Percentiles rank a stretch among this genome's conserved stretches.
Conservation (phyloP, 2,329 filamentous ascomycete genomes). For the Saccharata proteae region DNA sequence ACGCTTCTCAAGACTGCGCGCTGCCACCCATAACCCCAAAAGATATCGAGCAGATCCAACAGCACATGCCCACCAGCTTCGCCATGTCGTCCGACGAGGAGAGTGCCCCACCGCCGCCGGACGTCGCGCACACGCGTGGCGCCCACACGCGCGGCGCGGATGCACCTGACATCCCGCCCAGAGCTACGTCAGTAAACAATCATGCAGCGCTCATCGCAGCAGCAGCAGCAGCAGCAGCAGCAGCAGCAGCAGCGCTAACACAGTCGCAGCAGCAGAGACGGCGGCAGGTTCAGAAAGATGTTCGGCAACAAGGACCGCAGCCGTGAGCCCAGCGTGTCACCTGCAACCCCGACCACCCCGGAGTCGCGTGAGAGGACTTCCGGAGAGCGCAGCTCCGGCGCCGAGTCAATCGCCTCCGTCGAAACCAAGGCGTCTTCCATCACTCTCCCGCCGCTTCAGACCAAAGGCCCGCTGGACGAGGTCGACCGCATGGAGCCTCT, state of each 20-base stretch:
- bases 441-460: slow-evolving; percentile 31
- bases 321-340: slow-evolving; percentile 4
- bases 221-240: not conserved
- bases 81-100: slow-evolving; percentile 6
- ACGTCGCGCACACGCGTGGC: not conserved
- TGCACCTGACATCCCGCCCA: not conserved
- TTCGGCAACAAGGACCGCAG: slow-evolving; percentile 11
- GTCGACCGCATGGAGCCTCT: slow-evolving; percentile 34
- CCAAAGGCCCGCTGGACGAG: slow-evolving; percentile 28
- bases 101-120: not conserved
- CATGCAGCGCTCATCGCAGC: slow-evolving; percentile 4
- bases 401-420: slow-evolving; percentile 23
- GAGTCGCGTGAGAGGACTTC: slow-evolving; percentile 10
- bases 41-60: too few relatives aligned
- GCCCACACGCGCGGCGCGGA: too few relatives aligned
- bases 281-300: not conserved
- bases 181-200: slow-evolving; percentile 3
- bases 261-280: slow-evolving; percentile 1
- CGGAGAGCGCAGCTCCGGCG: slow-evolving; percentile 17
- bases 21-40: too few relatives aligned
- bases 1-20: too few relatives aligned
- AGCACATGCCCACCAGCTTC: slow-evolving; percentile 4
- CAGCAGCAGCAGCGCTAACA: not conserved
- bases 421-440: slow-evolving; percentile 22
- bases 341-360: slow-evolving; percentile 13